Conservation (phyloP, 495 filamentous ascomycete genomes). For the Neurospora pannonica region DNA sequence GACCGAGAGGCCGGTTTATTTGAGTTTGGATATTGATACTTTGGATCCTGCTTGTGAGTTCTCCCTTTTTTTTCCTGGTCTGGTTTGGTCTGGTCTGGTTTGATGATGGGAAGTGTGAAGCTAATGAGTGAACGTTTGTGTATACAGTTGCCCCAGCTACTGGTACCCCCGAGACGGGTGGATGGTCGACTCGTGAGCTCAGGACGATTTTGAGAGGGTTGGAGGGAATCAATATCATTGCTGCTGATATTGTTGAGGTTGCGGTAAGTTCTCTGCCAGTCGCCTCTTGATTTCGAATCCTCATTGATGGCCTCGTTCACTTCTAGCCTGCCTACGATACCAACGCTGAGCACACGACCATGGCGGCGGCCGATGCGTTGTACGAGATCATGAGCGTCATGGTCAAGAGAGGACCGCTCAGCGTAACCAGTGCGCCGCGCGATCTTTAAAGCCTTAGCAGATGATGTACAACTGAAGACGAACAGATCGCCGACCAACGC, state of each 20-base stretch:
- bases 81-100: not conserved
- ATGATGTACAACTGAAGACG: not conserved
- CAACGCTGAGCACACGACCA: conserved; percentile 74
- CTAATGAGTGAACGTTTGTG: not conserved
- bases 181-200: conserved; percentile 67
- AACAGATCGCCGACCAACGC: not conserved
- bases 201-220: conserved; percentile 62
- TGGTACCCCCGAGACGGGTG: conserved; percentile 57
- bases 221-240: conserved; percentile 62
- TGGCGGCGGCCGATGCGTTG: conserved; percentile 71
- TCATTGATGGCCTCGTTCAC: not conserved
- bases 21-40: conserved; percentile 72
- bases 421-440: conserved; percentile 10
- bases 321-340: conserved; percentile 74
- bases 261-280: conserved; percentile 23
- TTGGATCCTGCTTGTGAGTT: conserved; percentile 49
- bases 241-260: conserved; percentile 80
- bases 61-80: not conserved
- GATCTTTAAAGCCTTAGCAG: not conserved
- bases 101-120: not conserved
- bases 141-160: conserved; percentile 16
- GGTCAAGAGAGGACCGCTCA: conserved; percentile 50
- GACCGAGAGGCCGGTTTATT: conserved; percentile 55
- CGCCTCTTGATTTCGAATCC: not conserved
- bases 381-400: conserved; percentile 85